A percentile compares a stretch with the other conserved stretches of the same genome.
Evolutionary conservation across 306 rosid species (phyloP).

Genomic region (Cercis canadensis): DNA sequence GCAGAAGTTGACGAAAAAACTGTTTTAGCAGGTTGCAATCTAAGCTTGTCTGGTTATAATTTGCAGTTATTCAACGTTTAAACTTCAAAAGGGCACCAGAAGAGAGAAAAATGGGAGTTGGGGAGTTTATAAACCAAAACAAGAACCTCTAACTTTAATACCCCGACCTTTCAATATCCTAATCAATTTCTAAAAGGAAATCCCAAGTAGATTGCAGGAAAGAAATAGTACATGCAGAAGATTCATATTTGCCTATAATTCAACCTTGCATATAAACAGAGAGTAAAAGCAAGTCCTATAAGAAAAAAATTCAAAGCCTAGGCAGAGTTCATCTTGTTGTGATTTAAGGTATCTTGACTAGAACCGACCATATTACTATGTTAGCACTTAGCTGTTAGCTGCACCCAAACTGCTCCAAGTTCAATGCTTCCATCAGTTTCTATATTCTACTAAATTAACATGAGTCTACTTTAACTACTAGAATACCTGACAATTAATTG

Average conservation of each 20-base stretch:
- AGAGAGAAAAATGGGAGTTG: no score
- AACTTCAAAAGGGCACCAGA: background rate
- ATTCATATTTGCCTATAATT: conserved; percentile 21
- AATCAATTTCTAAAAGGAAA: conserved; percentile 33
- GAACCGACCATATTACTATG: conserved; percentile 34
- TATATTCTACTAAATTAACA: conserved; percentile 43
- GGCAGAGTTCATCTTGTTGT: conserved; percentile 29
- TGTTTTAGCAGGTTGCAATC: background rate
- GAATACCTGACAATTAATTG: conserved; percentile 32
- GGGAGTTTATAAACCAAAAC: background rate
- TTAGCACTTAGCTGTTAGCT: conserved; percentile 28
- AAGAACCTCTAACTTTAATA: background rate
- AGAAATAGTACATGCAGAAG: conserved; percentile 24
- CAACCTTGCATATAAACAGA: conserved; percentile 27
- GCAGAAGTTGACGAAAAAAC: background rate
- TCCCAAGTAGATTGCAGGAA: conserved; percentile 16
- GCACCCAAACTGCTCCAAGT: conserved; percentile 39
- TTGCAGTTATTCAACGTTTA: background rate
- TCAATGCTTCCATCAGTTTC: conserved; percentile 44
- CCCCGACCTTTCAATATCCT: conserved; percentile 12
- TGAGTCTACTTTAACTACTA: conserved; percentile 52
- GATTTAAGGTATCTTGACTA: conserved; percentile 41
- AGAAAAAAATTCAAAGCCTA: conserved; percentile 37
- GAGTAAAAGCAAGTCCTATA: conserved; percentile 30
- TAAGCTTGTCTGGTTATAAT: background rate